Evolutionary conservation across 306 rosid species (phyloP), one percentile per base, ranked within the genome.

Genomic region (Prinsepia uniflora): DNA sequence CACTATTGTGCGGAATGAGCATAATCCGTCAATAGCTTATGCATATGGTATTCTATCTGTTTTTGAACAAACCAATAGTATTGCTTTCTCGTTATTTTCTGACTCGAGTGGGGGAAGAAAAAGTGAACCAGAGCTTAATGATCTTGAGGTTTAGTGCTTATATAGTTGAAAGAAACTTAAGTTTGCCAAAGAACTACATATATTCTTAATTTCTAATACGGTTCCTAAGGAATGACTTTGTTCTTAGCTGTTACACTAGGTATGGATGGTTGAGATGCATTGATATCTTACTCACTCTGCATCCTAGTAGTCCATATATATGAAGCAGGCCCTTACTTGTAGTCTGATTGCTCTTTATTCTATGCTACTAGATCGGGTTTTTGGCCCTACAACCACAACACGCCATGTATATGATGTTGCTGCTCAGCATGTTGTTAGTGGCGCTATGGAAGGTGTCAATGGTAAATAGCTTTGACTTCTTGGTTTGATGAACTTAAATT

Each of bases 301-400:
- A 20, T 55, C 13, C 10, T 20, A 54, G 52, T 45, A 4, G 19
- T 53, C 63, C 39, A 4, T 42, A 4, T 54, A 12, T 69, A 53
- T 18, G 54, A 19, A 69, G 41, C 41, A 13, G 20, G 50, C 24
- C 20, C 43, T n/a, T 4, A 1, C 19, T 13, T 15, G 65, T 15
- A 59, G 44, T 77, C 55, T 63, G 50, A 34, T 48, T 72, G 61
- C 42, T 71, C 69, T 79, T 59, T 46, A 49, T 56, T 83, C 44
- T 57, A 39, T 82, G 72, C 61, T 75, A 74, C 80, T 79, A 95
- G 99, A 95, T 75, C 85, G 91, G 66, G 97, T 95, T 65, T 95
- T 95, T 71, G 99, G 99, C 74, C 99, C 99, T 60, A 89, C 97
- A 34, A 95, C 99, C 67, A 95, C 99, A 60, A 95, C 99, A 11